These are phyloP conservation scores for Claviceps arundinis DNA, from an alignment of 2,329 filamentous ascomycete species.

Conservation along the genomic window DNA sequence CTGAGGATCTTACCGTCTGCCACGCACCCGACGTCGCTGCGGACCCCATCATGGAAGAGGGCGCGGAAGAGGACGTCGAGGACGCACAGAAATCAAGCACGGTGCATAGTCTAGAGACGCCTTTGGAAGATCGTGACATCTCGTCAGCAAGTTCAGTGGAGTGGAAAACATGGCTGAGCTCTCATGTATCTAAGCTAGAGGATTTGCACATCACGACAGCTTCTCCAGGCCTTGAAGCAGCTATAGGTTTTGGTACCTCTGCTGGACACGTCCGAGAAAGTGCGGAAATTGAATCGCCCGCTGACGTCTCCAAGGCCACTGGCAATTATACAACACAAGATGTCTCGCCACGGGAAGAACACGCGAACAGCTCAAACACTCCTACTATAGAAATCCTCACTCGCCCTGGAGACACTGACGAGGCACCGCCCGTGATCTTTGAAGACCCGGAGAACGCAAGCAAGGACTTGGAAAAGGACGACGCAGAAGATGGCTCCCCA, in stretches of 20 bases:
- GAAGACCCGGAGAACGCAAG: neutral
- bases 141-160: conserved; percentile 35
- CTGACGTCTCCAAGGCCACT: neutral
- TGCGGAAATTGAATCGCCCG: conserved; percentile 32
- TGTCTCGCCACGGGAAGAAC: neutral
- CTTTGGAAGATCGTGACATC: conserved; percentile 19
- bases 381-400: neutral
- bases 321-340: neutral
- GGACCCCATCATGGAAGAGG: neutral
- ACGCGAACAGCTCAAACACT: neutral
- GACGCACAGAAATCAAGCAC: neutral
- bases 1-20: conserved; percentile 11
- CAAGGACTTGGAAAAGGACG: neutral
- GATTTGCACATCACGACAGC: conserved; percentile 7
- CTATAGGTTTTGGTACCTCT: conserved; percentile 1
- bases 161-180: conserved; percentile 42
- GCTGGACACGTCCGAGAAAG: conserved; percentile 33
- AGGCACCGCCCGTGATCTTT: neutral
- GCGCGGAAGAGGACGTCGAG: neutral
- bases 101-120: neutral
- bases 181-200: conserved; percentile 36
- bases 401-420: neutral
- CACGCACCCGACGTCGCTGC: neutral
- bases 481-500: neutral
- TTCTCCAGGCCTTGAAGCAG: neutral